Base-by-base conservation (phyloP, 495 filamentous ascomycete species). In the Podospora anserina region DNA sequence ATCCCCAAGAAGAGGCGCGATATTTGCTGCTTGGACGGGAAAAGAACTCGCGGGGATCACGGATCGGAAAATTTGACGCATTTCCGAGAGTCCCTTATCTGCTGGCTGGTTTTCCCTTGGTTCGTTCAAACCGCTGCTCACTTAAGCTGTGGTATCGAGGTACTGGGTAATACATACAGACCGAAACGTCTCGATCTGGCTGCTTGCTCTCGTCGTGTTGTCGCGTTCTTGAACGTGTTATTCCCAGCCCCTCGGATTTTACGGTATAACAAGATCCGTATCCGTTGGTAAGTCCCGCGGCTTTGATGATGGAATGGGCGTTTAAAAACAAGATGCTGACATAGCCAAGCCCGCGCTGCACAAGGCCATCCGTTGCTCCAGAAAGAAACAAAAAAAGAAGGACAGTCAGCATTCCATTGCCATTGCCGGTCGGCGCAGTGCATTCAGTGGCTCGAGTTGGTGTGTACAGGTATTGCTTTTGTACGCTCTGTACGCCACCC, bases 211-310 rank as follows among this genome's bases (percentile, higher is more conserved):
- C 39, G 9, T 49, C 30, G 39, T 49, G 39, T 49, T 49, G 30
- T 49, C 39, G 30, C 30, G 30, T 32, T 49, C 39, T 49, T 49
- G 15, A 49, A 13, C 39, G 39, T 11, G 13, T 49, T 13, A 16
- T 16, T 16, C 61, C 61, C 61, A 63, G 61, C 61, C 61, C n/a
- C 30, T 63, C 61, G 61, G 61, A 63, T 63, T 63, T 63, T 16
- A 23, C 32, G 61, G 61, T n/a, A 32, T 61, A 26, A 16, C 56
- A 59, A 16, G 26, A 15, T 34, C 20, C 27, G 32, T 23, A 63
- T 44, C 30, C 19, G 34, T 18, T 49, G 61, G 61, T 63, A 63
- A 63, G 61, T 49, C 30, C 18, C 61, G 27, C 27, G 61, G n/a
- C 28, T 53, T 19, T 19, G 61, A 49, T 32, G 11, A 18, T 61